phyloP scores from a whole-genome alignment of 495 filamentous ascomycete species.

The Aspergillus homomorphus region DNA sequence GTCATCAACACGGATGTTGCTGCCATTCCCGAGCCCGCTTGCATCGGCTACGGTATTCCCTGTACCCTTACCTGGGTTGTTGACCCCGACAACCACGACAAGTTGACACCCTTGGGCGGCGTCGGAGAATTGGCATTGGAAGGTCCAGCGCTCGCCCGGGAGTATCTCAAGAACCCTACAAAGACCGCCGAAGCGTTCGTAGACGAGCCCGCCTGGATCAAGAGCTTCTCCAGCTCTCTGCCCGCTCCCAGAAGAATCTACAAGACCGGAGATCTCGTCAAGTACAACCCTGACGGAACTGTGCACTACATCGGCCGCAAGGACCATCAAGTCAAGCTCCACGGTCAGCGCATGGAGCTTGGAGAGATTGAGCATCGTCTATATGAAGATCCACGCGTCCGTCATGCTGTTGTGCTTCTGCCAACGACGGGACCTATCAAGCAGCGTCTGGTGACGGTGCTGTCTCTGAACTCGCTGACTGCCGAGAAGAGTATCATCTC shows the following conservation, averaged over 20 bases:
- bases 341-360: conserved; percentile 67
- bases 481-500: conserved; percentile 31
- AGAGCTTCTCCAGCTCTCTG: conserved; percentile 20
- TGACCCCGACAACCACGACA: conserved; percentile 46
- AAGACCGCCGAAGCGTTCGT: conserved; percentile 52
- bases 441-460: conserved; percentile 41
- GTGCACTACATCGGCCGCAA: conserved; percentile 56
- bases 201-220: conserved; percentile 34
- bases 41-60: conserved; percentile 48
- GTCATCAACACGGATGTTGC: conserved; percentile 33
- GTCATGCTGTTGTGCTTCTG: conserved; percentile 48
- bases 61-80: conserved; percentile 54
- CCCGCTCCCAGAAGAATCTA: conserved; percentile 38
- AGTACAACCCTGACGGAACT: conserved; percentile 52
- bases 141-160: conserved; percentile 47
- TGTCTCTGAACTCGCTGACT: conserved; percentile 36
- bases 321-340: conserved; percentile 64
- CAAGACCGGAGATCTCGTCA: conserved; percentile 51
- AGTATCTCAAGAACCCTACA: conserved; percentile 51
- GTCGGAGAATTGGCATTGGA: conserved; percentile 54
- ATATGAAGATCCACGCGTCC: conserved; percentile 28
- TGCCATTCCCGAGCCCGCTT: conserved; percentile 33
- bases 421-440: conserved; percentile 39
- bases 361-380: conserved; percentile 48
- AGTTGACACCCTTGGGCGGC: conserved; percentile 49